A percentile compares a stretch with the other conserved stretches of the same genome.
phyloP scores from a whole-genome alignment of 805 yeast genomes.

The Saccharomycopsis capsularis region DNA sequence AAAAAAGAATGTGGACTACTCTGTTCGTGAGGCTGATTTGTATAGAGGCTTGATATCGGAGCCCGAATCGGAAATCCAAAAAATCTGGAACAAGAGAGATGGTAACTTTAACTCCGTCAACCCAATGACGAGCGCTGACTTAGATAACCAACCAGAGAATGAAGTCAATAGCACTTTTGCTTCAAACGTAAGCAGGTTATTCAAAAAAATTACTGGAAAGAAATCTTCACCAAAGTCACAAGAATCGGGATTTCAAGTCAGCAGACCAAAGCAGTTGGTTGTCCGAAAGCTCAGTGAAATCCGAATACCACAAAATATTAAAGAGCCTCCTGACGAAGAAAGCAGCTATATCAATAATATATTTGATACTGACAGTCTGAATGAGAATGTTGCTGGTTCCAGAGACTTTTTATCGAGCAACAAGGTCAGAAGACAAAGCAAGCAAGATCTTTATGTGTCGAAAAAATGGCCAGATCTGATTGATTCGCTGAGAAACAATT shows the following conservation, averaged over 20 bases:
- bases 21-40: slow-evolving; percentile 54
- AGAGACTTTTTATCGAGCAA: neutral
- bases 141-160: neutral
- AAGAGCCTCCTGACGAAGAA: neutral
- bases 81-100: slow-evolving; percentile 45
- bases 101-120: slow-evolving; percentile 20
- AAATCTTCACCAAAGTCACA: neutral
- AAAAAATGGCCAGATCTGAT: neutral
- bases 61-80: slow-evolving; percentile 46
- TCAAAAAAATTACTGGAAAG: neutral
- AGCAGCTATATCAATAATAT: neutral
- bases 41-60: slow-evolving; percentile 27
- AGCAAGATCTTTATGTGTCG: neutral
- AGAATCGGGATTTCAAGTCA: slow-evolving; percentile 27
- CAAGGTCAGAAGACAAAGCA: neutral
- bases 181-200: slow-evolving; percentile 2
- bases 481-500: neutral
- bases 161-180: neutral
- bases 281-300: slow-evolving; percentile 8
- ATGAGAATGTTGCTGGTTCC: neutral
- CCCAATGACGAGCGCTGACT: slow-evolving; percentile 14
- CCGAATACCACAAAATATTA: neutral
- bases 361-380: neutral
- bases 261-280: slow-evolving; percentile 26
- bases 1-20: slow-evolving; percentile 38